A percentile compares a stretch with the other conserved stretches of the same genome.
Evolutionary conservation across 805 yeast genomes (phyloP).

Genomic region (Cyberlindnera japonica): DNA sequence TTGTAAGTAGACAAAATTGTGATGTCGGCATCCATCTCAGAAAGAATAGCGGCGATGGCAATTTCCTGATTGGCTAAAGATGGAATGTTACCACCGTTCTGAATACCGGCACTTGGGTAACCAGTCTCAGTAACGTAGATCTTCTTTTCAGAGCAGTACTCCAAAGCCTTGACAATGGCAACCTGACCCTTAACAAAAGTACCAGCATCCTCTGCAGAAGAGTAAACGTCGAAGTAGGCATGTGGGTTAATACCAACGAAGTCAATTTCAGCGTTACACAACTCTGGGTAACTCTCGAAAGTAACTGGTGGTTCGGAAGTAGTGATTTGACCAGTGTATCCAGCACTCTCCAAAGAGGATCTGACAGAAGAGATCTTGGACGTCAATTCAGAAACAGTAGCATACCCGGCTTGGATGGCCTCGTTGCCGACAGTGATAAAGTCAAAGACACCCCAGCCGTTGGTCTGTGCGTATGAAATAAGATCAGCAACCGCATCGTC

Average conservation of each 20-base stretch:
- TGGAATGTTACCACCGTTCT: constrained; percentile 75
- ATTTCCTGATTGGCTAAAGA: constrained; percentile 57
- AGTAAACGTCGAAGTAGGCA: constrained; percentile 68
- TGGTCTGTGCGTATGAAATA: constrained; percentile 43
- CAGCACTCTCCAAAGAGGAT: constrained; percentile 54
- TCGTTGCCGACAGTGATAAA: constrained; percentile 85
- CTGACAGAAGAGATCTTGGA: constrained; percentile 64
- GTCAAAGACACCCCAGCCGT: constrained; percentile 73
- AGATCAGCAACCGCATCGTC: constrained; percentile 54
- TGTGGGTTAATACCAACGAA: constrained; percentile 85
- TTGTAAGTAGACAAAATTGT: constrained; percentile 77
- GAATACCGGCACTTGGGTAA: constrained; percentile 71
- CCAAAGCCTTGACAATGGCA: constrained; percentile 38
- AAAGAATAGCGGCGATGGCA: constrained; percentile 64
- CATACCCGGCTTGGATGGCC: constrained; percentile 64
- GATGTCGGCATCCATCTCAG: constrained; percentile 52
- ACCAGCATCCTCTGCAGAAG: constrained; percentile 69
- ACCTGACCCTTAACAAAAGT: constrained; percentile 63
- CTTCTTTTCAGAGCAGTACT: constrained; percentile 49
- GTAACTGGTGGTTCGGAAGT: constrained; percentile 90
- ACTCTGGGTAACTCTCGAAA: constrained; percentile 55
- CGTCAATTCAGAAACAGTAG: constrained; percentile 58
- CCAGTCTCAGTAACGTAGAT: constrained; percentile 83
- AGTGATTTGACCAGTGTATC: constrained; percentile 72
- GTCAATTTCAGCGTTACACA: constrained; percentile 73